Base-by-base conservation (phyloP, 2,329 filamentous ascomycete genomes). In the Microcyclospora tardicrescens region DNA sequence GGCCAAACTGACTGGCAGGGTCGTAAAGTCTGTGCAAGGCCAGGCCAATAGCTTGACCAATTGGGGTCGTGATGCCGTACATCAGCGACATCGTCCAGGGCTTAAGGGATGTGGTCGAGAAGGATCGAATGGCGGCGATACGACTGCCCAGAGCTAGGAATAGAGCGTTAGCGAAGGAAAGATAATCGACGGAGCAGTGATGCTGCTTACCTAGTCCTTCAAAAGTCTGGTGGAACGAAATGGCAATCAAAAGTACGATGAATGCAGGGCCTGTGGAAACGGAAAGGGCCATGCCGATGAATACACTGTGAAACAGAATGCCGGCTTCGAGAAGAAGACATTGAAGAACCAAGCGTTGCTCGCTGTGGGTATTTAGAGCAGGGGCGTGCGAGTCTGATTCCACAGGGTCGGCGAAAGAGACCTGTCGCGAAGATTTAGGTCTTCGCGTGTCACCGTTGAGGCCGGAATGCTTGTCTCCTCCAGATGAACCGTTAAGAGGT, bases 261-360 rank as follows among this genome's bases (percentile, higher is more conserved):
- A 82, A 83, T 3, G 76, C 72, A 5, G 66, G 62, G 1, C 80
- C 75, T 1, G 73, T 73, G 14, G 78, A 78, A 46, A 84, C 79
- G 16, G 75, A 79, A 16, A 84, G 62, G 0, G 80, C 81, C 68
- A 83, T 80, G 41, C 79, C 79, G 40, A 84, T 79, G 56, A 84
- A 84, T 42, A 86, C 72, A 43, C 77, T 82, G 61, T 86, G 81
- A 56, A 86, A 86, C 10, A 86, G 66, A 46, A 86, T 86, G 43
- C 81, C 81, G 40, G 81, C 78, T 58, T 86, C 81, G 5, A 86
- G 70, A 2, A 86, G 69, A 4, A 81, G 72, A 47, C 83, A 84
- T 59, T 86, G 81, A 50, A 84, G 67, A 2, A 81, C 71, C 57
- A 78, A 73, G 50, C 75, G 80, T 52, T 73, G 71, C 58, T 73